Base-by-base conservation (phyloP, 208 protist species). In the Kentomonas sorsogonicus region DNA sequence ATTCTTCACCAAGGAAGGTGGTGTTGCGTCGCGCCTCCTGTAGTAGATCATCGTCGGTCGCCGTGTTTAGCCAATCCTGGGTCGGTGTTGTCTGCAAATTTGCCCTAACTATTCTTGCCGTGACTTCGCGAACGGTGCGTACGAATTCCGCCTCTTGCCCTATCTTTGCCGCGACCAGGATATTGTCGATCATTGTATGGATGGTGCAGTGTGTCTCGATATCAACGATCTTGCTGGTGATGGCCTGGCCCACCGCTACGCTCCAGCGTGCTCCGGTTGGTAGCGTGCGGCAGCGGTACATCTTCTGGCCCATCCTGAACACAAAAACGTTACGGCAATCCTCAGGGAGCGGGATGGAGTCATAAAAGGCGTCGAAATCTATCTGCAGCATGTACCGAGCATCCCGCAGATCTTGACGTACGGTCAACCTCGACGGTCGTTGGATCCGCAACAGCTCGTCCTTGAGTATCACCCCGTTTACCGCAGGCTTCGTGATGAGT, bases 181-280 rank as follows among this genome's bases (percentile, higher is more conserved):
- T 59, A 22, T 67, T 67, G 61, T 60, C 61, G 22, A 67, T 67
- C 5, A 59, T 16, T 20, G 61, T 59, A 29, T 67, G 50, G 13
- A 67, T 52, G 18, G 45, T 67, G 2, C 59, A 50, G 7, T 50
- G 53, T 2, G 53, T 48, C 13, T 48, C 61, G 10, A 57, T 60
- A 30, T 67, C 52, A 50, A 60, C 61, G 30, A 67, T 67, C 61
- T 46, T 34, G 29, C 30, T 53, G 25, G 61, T 67, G 41, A 60
- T 34, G 29, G 61, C 61, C 43, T 67, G 61, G 2, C 53, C 38
- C 2, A 67, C 40, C 27, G 39, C 53, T 39, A 58, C 53, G 53
- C 53, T 58, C 53, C 53, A 46, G 23, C 53, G 16, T 23, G 53
- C 53, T 7, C 53, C 53, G 3, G 53, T 58, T 6, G 34, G 53